Conservation (phyloP, 441 rosid species). For the Hura crepitans region DNA sequence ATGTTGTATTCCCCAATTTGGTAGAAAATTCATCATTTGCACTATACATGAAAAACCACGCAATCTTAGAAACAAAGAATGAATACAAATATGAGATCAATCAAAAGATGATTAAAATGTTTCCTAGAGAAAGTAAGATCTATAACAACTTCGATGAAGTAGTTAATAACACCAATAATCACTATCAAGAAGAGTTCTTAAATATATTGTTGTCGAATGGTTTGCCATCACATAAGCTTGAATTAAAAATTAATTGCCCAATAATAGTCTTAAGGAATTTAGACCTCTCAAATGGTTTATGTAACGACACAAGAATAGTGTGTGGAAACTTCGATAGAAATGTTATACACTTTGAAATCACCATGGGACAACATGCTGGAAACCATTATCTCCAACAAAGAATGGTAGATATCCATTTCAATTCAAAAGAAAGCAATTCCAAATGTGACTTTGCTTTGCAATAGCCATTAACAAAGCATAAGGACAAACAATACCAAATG, state of each 20-base stretch:
- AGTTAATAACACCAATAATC: neutral
- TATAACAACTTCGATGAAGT: neutral
- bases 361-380: neutral
- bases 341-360: neutral
- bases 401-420: neutral
- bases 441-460: neutral
- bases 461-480: neutral
- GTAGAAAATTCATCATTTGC: neutral
- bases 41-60: neutral
- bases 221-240: neutral
- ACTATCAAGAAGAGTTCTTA: neutral
- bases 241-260: neutral
- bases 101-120: neutral
- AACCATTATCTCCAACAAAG: neutral
- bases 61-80: neutral
- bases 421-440: neutral
- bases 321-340: neutral
- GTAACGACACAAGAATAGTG: slow-evolving; percentile 3
- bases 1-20: neutral
- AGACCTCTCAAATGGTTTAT: neutral
- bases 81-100: neutral
- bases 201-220: neutral
- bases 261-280: slow-evolving; percentile 9
- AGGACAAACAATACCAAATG: neutral
- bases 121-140: neutral